Evolutionary conservation across 2,329 filamentous ascomycete genomes (phyloP), one percentile per base, ranked within the genome.

Genomic region (Calonectria pseudoreteaudii): DNA sequence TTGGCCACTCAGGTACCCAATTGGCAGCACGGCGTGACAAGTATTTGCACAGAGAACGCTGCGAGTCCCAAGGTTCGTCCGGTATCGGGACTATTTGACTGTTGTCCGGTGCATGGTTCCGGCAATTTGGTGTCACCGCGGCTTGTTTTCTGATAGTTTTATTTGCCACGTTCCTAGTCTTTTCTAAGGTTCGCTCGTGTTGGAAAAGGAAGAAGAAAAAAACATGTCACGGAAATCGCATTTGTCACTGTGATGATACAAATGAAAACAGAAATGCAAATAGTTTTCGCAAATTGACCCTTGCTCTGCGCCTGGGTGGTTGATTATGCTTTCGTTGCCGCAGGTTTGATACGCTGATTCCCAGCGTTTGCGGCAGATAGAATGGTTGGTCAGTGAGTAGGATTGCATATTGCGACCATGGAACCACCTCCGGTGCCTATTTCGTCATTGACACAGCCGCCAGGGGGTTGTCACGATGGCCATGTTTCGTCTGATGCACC

Each of bases 401-500:
- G 18, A n/a, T 30, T 56, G 18, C 26, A 31, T 53, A 34, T 23
- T 34, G 52, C 38, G 28, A 23, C 56, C 34, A 23, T 9, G 3
- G 13, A 41, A 13, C n/a, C 34, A 26, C 18, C 20, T 18, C n/a
- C 2, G 38, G 7, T 41, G 34, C 56, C 36, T 41, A 62, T 62
- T 62, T 41, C 56, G 56, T 62, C 56, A 62, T 62, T 14, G n/a
- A 18, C 56, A 62, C 14, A 38, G 56, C 36, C 44, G 44, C 26
- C 56, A 62, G 56, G 56, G 56, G 56, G 8, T 28, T 62, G 56
- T 62, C 34, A 41, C 36, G 56, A 41, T 62, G 56, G 56, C 34
- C 56, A 62, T 62, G 56, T 62, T 62, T 62, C 56, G 34, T 20
- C 56, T 62, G 36, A 18, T 62, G 34, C 34, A 62, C 56, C 34